Conservation (phyloP, 2,329 filamentous ascomycete genomes). For the Tolypocladium sp. region DNA sequence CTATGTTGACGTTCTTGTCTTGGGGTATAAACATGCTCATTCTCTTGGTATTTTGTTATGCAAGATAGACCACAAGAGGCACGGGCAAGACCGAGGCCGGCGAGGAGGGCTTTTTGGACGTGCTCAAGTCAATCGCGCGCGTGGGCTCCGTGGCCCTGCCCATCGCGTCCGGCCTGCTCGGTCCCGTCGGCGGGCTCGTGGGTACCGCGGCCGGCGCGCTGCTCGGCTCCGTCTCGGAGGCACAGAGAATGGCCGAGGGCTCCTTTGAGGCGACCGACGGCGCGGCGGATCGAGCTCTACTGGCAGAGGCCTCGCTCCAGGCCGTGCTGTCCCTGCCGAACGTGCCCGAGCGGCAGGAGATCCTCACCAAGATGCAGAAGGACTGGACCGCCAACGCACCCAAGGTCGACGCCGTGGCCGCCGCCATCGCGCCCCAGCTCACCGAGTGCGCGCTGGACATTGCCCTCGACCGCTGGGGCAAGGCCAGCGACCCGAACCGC, state of each 20-base stretch:
- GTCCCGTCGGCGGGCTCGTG: neutral
- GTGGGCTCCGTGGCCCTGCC: neutral
- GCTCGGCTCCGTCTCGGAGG: neutral
- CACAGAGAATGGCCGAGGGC: neutral
- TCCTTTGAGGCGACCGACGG: neutral
- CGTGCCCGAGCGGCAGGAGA: neutral
- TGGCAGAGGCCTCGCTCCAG: neutral
- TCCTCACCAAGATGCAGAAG: neutral
- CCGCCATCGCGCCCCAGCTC: neutral
- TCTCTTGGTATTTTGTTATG: too few relatives aligned
- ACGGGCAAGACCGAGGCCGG: neutral
- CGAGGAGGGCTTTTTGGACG: neutral
- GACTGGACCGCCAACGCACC: constrained; percentile 2
- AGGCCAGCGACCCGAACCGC: constrained; percentile 1
- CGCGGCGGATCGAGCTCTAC: neutral
- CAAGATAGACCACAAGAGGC: too few relatives aligned
- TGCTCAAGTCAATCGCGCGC: neutral
- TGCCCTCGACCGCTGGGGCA: neutral
- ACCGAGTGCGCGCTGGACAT: constrained; percentile 4
- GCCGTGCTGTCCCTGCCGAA: neutral
- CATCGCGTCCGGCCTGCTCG: neutral
- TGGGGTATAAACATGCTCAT: too few relatives aligned
- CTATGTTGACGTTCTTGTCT: too few relatives aligned
- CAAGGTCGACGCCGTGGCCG: constrained; percentile 4
- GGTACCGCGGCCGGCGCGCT: neutral